Evolutionary conservation across 1,284 basidiomycete genomes (phyloP).

Genomic region (Earliella scabrosa): DNA sequence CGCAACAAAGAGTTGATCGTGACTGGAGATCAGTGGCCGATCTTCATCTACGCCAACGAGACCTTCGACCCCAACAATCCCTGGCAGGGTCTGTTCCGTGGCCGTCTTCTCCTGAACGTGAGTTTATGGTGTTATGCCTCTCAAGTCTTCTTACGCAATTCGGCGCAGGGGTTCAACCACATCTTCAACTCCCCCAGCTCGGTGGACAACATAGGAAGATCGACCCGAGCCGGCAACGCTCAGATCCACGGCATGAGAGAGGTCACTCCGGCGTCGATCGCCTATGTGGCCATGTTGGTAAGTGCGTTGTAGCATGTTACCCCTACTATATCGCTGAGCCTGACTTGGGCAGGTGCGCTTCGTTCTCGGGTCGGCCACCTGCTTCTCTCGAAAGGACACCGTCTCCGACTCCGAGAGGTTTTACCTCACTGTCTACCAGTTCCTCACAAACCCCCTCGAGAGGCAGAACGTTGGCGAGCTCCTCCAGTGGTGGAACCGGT

Average conservation of each 20-base stretch:
- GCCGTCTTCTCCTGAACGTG: constrained; percentile 12
- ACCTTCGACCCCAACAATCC: constrained; percentile 15
- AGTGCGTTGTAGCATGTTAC: not conserved
- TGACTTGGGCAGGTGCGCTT: not conserved
- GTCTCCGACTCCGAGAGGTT: not conserved
- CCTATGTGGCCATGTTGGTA: constrained; percentile 21
- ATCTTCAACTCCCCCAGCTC: not conserved
- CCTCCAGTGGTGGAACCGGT: not conserved
- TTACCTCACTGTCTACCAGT: not conserved
- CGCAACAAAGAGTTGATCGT: constrained; percentile 4
- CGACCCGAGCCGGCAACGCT: constrained; percentile 22
- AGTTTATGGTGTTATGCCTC: not conserved
- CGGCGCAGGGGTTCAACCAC: not conserved
- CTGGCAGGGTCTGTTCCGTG: constrained; percentile 15
- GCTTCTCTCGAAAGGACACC: not conserved
- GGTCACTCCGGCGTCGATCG: constrained; percentile 12
- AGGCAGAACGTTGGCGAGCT: not conserved
- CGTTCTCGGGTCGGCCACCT: not conserved
- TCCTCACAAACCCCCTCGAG: not conserved
- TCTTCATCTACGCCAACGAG: constrained; percentile 6
- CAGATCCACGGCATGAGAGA: constrained; percentile 15
- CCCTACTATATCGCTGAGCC: not conserved
- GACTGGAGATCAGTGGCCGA: constrained; percentile 14
- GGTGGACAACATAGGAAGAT: constrained; percentile 19
- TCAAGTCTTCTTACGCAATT: not conserved